Evolutionary conservation across 2,329 filamentous ascomycete species (phyloP), one percentile per base, ranked within the genome.

Genomic region (Talaromyces sp.): DNA sequence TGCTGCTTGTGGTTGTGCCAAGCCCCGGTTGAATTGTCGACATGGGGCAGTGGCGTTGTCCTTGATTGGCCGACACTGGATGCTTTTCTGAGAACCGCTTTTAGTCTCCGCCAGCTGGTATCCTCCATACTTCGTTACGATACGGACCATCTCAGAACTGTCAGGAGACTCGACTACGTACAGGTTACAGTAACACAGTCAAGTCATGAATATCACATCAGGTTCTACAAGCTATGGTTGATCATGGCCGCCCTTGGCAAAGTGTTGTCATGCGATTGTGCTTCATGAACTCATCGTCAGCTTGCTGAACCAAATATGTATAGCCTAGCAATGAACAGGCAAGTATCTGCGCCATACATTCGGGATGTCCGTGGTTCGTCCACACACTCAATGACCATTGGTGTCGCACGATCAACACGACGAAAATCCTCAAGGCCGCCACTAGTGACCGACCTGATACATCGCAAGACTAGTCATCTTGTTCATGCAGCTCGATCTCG

Each of bases 401-500:
- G 48, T 52, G 48, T 52, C 27, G 48, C 48, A 52, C 48, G 45
- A 47, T 22, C 43, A 47, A 10, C 13, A 13, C 43, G 6, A 50
- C 22, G 13, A 33, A 27, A 33, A 24, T 24, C 19, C 19, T 58
- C 35, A 43, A 58, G 3, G 9, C 11, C 33, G 31, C 52, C 52
- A 56, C n/a, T n/a, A 16, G n/a, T 19, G 9, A 19, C 22, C 37
- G 37, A 59, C 9, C 27, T 43, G 35, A 43, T 24, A 41, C 33
- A 41, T 41, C 37, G 33, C 33, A 27, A 52, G 13, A 31, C 48
- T 52, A 52, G 27, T 52, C 48, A 24, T 41, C 35, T 24, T 58
- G 54, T 58, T 41, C 54, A 58, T 58, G 56, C 56, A 58, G 7
- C 35, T 27, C 22, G 56, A 43, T 43, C 54, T 39, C 54, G 54